phyloP scores from a whole-genome alignment of 345 rosid species.

The Arabis alpina region DNA sequence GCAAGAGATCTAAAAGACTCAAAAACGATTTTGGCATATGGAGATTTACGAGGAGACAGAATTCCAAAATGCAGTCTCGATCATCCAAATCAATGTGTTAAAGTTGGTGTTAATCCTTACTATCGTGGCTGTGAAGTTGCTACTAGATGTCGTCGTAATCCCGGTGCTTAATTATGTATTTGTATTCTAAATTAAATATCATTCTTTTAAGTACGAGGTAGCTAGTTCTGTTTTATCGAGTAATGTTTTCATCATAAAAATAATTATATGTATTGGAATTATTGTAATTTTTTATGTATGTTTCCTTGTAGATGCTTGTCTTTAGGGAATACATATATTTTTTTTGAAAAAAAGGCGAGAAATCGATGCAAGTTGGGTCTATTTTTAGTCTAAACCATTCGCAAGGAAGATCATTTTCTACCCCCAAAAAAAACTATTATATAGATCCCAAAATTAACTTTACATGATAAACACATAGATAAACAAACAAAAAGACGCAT shows the following conservation, averaged over 20 bases:
- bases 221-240: background rate
- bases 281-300: too few relatives aligned
- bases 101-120: background rate
- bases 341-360: too few relatives aligned
- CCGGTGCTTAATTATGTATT: background rate
- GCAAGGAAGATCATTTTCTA: background rate
- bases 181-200: background rate
- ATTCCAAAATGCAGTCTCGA: background rate
- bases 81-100: background rate
- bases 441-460: background rate
- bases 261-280: too few relatives aligned
- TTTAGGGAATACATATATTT: too few relatives aligned
- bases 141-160: background rate
- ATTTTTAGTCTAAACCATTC: background rate
- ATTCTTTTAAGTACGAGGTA: background rate
- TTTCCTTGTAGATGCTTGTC: too few relatives aligned
- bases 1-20: background rate
- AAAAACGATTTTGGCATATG: background rate
- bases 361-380: too few relatives aligned
- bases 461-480: slow-evolving; percentile 2
- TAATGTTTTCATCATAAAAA: too few relatives aligned
- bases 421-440: background rate
- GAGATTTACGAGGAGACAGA: background rate
- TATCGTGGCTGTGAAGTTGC: background rate
- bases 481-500: background rate